Base-by-base conservation (phyloP, 1,284 basidiomycete genomes). In the Stereum hirsutum region DNA sequence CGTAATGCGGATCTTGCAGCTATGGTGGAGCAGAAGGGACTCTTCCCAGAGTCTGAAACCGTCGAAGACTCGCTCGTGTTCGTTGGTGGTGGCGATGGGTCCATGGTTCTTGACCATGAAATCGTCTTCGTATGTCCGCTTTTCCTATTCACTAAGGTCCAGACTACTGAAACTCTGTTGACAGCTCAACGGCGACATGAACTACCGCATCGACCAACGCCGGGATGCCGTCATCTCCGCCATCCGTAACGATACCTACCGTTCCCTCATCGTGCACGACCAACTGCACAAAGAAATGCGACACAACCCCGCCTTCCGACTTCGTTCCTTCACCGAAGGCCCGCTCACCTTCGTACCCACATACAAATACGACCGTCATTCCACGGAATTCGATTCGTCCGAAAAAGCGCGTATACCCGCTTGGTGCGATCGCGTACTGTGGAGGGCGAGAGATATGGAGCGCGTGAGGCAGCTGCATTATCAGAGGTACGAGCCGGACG, bases 341-440 rank as follows among this genome's bases (percentile, higher is more conserved):
- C 80, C 78, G 0, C 77, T 96, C 49, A 75, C 68, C 0, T 96
- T 94, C 56, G 58, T 75, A 15, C 94, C 94, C 12, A 99, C 95
- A 15, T 99, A 98, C 78, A 98, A 98, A 64, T 98, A 96, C 64
- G 89, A 97, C 58, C 78, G 75, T 1, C 68, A 75, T 4, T 81
- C 88, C 5, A 61, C 76, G 56, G 75, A 81, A 47, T 99, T 89
- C 57, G 95, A 99, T 58, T 70, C 83, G 2, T 89, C 85, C 2
- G 89, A 91, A 57, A 98, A 98, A 61, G 74, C 77, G 19, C 78
- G 95, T 0, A 74, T 83, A 6, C 95, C 94, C 1, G 91, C 94
- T 0, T 98, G 94, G 92, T 99, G 95, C 62, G 95, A 99, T 61
- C 80, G 95, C 6, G 78, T 98, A 19, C 66, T 98, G 31, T 96